Evolutionary conservation across 2,329 filamentous ascomycete genomes (phyloP).

Genomic region (Fonsecaea monophora): DNA sequence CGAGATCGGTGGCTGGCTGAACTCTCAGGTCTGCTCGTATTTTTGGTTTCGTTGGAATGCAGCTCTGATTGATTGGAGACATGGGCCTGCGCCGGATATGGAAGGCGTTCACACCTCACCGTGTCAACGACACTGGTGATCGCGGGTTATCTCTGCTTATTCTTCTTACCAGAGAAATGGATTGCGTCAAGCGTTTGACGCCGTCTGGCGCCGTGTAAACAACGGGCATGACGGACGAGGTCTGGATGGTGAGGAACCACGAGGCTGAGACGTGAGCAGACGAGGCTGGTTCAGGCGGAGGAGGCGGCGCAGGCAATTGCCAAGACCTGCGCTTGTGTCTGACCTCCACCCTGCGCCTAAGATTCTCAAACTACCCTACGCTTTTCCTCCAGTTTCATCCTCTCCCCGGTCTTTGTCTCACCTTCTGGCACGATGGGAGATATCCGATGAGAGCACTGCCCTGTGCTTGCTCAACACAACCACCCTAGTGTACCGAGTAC

Average conservation of each 20-base stretch:
- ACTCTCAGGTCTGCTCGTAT: neutral
- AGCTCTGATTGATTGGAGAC: neutral
- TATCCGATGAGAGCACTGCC: neutral
- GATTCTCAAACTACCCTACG: neutral
- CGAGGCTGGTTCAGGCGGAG: neutral
- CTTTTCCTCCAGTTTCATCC: neutral
- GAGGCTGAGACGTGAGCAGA: neutral
- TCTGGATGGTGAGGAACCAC: too few relatives aligned
- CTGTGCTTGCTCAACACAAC: neutral
- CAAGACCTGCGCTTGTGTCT: too few relatives aligned
- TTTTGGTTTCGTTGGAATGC: neutral
- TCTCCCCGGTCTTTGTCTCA: neutral
- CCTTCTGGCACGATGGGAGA: neutral
- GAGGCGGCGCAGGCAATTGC: too few relatives aligned
- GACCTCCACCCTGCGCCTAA: neutral
- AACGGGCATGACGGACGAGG: neutral
- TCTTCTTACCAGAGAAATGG: neutral
- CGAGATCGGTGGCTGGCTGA: neutral
- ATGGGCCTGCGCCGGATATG: neutral
- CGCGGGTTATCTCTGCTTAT: neutral
- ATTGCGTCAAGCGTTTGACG: neutral
- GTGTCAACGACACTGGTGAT: neutral
- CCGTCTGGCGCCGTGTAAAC: neutral
- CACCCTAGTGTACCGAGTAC: neutral
- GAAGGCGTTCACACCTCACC: neutral